Evolutionary conservation across 352 stramenopile genomes (phyloP), one percentile per base, ranked within the genome.

Genomic region (Phytopythium sindhum): DNA sequence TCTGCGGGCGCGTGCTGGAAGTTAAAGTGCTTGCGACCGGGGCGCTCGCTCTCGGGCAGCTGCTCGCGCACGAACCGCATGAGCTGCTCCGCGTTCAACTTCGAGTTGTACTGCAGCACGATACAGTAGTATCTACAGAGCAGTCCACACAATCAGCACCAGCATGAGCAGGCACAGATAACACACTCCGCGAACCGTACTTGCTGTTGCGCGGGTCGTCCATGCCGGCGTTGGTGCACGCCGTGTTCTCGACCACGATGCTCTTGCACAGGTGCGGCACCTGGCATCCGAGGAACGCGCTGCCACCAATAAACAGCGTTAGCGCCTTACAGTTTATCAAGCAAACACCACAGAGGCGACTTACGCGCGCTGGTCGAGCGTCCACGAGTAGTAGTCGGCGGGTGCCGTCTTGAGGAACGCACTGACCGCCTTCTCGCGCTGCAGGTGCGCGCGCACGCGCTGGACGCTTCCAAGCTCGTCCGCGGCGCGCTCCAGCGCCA

Each of bases 181-280:
- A 21, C n/a, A 24, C 55, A 23, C 9, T 26, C 42, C 26, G 6
- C 23, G 29, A n/a, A 33, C 9, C 45, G 24, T 53, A 90, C 80
- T 80, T 69, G 55, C 81, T 89, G 60, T 90, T 90, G 50, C 80
- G 75, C 8, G 80, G 69, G 50, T 93, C 80, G 35, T 88, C 73
- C 1, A 78, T 65, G 24, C 75, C 74, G 28, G 56, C 67, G 66
- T 87, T 86, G 31, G 77, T 74, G 64, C 80, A 95, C 59, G 84
- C 75, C 54, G 84, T 88, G 71, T 96, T 96, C 64, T 96, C 85
- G 33, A 96, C 84, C 60, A 96, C 84, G 62, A 96, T 96, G 63
- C 84, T 95, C 72, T 96, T 96, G 73, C 88, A 96, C 33, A 96
- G 68, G 57, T 96, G 88, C 44, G 77, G 70, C 28, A 83, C 70